A percentile compares a stretch with the other conserved stretches of the same genome.
These are phyloP conservation scores for Globisporangium okanoganense DNA, from an alignment of 352 stramenopile species.

Conservation along the genomic window DNA sequence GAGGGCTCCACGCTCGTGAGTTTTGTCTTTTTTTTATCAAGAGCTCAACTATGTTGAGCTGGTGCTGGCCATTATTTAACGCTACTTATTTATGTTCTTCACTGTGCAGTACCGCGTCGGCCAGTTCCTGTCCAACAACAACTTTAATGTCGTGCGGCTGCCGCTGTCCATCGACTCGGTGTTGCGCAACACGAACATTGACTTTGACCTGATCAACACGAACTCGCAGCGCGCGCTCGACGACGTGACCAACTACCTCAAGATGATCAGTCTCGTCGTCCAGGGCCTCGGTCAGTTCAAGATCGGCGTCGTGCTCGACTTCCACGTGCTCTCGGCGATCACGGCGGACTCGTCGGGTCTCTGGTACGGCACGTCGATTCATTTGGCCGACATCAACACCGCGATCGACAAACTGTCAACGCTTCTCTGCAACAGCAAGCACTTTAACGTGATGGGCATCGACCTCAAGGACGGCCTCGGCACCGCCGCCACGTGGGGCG, in stretches of 20 bases:
- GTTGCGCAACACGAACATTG: conserved; percentile 60
- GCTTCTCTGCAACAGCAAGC: conserved; percentile 69
- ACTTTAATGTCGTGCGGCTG: conserved; percentile 79
- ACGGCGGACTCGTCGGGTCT: conserved; percentile 39
- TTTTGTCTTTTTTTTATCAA: background rate
- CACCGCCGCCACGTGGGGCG: conserved; percentile 67
- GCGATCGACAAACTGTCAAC: conserved; percentile 72
- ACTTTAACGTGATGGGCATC: conserved; percentile 86
- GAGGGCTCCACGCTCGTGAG: conserved; percentile 60
- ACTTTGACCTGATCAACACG: conserved; percentile 70
- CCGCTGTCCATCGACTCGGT: conserved; percentile 70
- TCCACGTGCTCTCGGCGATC: conserved; percentile 61
- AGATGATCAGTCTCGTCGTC: conserved; percentile 50
- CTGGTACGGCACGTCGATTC: conserved; percentile 78
- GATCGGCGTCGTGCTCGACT: conserved; percentile 78
- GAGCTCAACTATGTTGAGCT: no score
- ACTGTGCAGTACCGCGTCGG: conserved; percentile 50
- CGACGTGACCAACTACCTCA: conserved; percentile 58
- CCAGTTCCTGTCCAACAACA: conserved; percentile 71
- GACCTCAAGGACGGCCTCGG: conserved; percentile 76
- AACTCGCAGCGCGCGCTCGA: conserved; percentile 79
- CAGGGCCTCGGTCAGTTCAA: conserved; percentile 73
- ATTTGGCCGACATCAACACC: conserved; percentile 65
- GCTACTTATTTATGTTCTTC: background rate
- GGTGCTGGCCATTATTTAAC: background rate